phyloP scores from a whole-genome alignment of 2,329 filamentous ascomycete species.

The Capronia coronata region DNA sequence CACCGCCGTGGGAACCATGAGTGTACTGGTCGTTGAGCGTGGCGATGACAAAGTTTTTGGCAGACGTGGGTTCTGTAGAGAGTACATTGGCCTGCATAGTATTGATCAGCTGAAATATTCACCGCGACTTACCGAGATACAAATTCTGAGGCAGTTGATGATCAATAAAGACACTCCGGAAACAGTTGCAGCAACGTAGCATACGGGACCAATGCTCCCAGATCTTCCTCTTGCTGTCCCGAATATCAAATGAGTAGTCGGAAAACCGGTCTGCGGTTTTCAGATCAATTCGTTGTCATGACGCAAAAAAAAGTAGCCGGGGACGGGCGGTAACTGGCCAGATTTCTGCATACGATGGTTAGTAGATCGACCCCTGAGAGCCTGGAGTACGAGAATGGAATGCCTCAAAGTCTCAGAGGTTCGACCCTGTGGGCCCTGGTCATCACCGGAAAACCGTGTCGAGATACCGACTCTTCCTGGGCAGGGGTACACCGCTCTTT shows the following conservation, averaged over 20 bases:
- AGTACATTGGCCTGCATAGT: constrained; percentile 4
- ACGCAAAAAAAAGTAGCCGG: constrained; percentile 20
- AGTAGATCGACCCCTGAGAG: too few relatives aligned
- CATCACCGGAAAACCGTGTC: background rate
- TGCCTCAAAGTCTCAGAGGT: background rate
- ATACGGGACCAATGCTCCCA: constrained; percentile 14
- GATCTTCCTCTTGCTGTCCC: constrained; percentile 1
- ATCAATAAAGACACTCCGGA: too few relatives aligned
- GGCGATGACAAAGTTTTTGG: constrained; percentile 8
- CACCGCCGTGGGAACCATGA: constrained; percentile 4
- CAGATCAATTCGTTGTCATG: constrained; percentile 9
- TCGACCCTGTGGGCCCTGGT: background rate
- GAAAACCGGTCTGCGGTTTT: constrained; percentile 8
- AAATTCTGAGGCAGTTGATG: too few relatives aligned
- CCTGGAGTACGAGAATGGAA: too few relatives aligned
- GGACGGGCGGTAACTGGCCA: constrained; percentile 7
- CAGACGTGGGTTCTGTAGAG: background rate
- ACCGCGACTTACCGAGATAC: too few relatives aligned
- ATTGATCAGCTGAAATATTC: background rate
- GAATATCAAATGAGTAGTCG: constrained; percentile 10
- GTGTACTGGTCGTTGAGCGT: background rate
- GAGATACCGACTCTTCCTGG: background rate
- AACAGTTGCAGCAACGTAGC: constrained; percentile 3
- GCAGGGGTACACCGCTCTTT: constrained; percentile 2
- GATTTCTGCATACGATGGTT: constrained; percentile 4